Evolutionary conservation across 495 filamentous ascomycete species (phyloP), one percentile per base, ranked within the genome.

Genomic region (Daldinia vernicosa): DNA sequence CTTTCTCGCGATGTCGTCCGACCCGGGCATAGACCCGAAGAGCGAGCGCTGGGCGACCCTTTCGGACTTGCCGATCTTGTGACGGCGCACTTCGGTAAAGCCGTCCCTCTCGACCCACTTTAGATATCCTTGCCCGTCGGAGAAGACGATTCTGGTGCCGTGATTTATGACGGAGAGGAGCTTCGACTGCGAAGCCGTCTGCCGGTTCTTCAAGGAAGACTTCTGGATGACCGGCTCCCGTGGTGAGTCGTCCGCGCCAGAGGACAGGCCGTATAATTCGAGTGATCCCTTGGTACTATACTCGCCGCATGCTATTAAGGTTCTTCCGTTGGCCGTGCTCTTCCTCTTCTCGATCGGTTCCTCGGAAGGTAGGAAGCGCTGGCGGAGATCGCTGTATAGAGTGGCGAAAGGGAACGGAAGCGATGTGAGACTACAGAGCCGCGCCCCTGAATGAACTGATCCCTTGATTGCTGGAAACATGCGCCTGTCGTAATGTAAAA

Each of bases 81-180:
- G 91, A 15, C 87, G 86, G 27, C 95, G 88, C 47, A 94, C 91
- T 71, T 92, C 88, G n/a, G 89, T 89, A 60, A 89, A 89, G 11
- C 93, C 93, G 73, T 98, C 92, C 26, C 94, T 85, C 79, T 98
- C 95, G 26, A 95, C 86, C 94, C 95, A 98, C 79, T 93, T 97
- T 65, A 98, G 76, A 64, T 89, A 89, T 0, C 95, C 95, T 53
- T 93, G 88, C 4, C 90, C 89, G 69, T 98, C 95, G 0, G 92
- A 92, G 69, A 92, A 93, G 24, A 95, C 92, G 43, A 98, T 86
- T 2, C 92, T 86, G 15, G 92, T 90, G 1, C 95, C 95, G 70
- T 98, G 95, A 33, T 91, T 91, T 9, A 88, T 90, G 0, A 97
- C 91, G 1, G 92, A 93, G 11, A 98, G 87, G 27, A 98, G 79